Evolutionary conservation across 352 stramenopile genomes (phyloP).

Genomic region (Pythium monospermum): DNA sequence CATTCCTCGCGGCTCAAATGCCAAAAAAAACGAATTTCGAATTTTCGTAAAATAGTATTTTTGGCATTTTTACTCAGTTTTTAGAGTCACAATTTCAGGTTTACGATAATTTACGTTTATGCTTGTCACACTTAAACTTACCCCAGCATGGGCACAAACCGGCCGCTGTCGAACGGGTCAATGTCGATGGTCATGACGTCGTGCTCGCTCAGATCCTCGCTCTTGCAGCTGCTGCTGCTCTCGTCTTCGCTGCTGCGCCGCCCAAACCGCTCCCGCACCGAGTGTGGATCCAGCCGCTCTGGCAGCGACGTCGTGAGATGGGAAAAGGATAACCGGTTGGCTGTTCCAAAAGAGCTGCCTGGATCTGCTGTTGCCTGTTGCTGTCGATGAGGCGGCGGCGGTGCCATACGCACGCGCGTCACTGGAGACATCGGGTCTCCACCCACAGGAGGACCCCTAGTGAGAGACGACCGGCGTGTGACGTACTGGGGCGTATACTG

Average conservation of each 20-base stretch:
- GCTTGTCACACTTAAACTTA: too few species aligned
- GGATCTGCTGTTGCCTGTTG: too few species aligned
- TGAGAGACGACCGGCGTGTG: conserved; percentile 15
- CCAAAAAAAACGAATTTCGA: too few species aligned
- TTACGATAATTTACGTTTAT: too few species aligned
- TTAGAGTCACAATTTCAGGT: too few species aligned
- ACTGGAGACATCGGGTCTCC: background rate
- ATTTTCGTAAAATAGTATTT: too few species aligned
- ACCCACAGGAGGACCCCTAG: background rate
- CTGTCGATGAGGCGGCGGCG: background rate
- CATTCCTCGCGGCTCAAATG: too few species aligned
- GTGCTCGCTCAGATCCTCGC: conserved; percentile 3
- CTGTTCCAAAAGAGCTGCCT: conserved; percentile 6
- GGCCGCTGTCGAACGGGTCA: conserved; percentile 16
- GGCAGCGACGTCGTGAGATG: conserved; percentile 7
- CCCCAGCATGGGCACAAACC: conserved; percentile 18
- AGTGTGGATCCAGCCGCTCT: conserved; percentile 12
- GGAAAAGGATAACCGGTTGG: conserved; percentile 1
- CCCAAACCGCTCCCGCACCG: conserved; percentile 13
- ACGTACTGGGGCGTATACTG: conserved; percentile 13
- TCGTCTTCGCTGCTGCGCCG: conserved; percentile 13
- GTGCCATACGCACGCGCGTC: background rate
- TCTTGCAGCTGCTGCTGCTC: conserved; percentile 11
- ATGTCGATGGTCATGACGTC: conserved; percentile 23
- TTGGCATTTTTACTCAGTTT: too few species aligned